Evolutionary conservation across 1,139 yeast species (phyloP).

Genomic region (Kluyveromyces sp.): DNA sequence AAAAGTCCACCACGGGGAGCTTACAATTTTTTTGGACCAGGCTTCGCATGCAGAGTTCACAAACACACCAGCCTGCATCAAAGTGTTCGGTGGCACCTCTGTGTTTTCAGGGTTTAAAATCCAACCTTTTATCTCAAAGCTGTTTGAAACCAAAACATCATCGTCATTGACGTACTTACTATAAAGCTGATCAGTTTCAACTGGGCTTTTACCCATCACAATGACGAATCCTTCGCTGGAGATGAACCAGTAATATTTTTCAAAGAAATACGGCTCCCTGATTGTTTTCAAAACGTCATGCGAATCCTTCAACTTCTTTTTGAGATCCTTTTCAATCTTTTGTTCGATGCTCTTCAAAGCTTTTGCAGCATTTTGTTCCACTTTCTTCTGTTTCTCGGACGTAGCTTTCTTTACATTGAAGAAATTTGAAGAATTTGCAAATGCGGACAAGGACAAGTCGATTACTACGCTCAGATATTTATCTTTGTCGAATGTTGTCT

Average conservation of each 20-base stretch:
- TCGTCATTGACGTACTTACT: slow-evolving; percentile 65
- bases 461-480: slow-evolving; percentile 49
- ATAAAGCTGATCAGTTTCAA: slow-evolving; percentile 80
- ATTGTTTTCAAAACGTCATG: slow-evolving; percentile 56
- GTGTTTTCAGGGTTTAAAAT: slow-evolving; percentile 59
- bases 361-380: slow-evolving; percentile 66
- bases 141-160: slow-evolving; percentile 73
- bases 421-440: slow-evolving; percentile 84
- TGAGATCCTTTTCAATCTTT: slow-evolving; percentile 67
- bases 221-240: slow-evolving; percentile 85
- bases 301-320: slow-evolving; percentile 57
- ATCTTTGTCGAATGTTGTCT: slow-evolving; percentile 21
- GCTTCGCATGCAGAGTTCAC: slow-evolving; percentile 78
- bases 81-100: slow-evolving; percentile 67
- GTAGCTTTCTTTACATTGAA: slow-evolving; percentile 76
- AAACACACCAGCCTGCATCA: slow-evolving; percentile 84
- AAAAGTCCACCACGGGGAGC: slow-evolving; percentile 78
- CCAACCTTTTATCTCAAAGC: slow-evolving; percentile 66
- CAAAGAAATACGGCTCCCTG: slow-evolving; percentile 82
- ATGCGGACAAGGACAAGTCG: slow-evolving; percentile 67
- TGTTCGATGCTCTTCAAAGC: slow-evolving; percentile 83
- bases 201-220: slow-evolving; percentile 75
- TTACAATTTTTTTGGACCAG: slow-evolving; percentile 78
- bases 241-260: slow-evolving; percentile 88
- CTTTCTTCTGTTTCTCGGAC: slow-evolving; percentile 69